Evolutionary conservation across 2,329 filamentous ascomycete species (phyloP).

Genomic region (Neonectria sp.): DNA sequence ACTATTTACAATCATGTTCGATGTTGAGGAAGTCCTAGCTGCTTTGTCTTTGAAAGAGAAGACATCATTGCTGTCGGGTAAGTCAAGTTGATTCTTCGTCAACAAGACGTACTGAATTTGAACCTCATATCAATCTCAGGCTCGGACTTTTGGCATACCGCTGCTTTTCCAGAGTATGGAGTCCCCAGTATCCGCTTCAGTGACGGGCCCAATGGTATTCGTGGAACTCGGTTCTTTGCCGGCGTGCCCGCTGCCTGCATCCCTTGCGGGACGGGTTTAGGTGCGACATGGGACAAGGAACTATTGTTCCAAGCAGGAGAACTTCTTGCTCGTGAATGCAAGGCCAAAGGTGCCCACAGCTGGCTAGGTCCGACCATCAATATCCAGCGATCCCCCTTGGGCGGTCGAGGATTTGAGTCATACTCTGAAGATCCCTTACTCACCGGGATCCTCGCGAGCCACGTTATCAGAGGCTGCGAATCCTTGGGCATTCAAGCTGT

Average conservation of each 20-base stretch:
- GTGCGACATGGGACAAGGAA: conserved; percentile 29
- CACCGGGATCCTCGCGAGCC: conserved; percentile 15
- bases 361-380: conserved; percentile 19
- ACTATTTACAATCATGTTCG: no score
- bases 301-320: conserved; percentile 25
- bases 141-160: no score
- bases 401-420: conserved; percentile 22
- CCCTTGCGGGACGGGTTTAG: conserved; percentile 32
- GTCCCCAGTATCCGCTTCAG: no score
- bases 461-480: conserved; percentile 10
- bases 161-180: no score
- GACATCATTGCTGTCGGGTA: no score
- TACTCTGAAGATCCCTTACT: conserved; percentile 18
- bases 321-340: conserved; percentile 22
- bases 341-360: conserved; percentile 19
- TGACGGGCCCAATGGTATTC: conserved; percentile 41
- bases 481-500: not conserved
- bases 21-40: no score
- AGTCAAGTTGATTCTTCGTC: no score
- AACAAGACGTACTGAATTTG: no score
- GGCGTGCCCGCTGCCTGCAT: conserved; percentile 26
- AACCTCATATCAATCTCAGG: no score
- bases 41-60: no score
- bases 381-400: conserved; percentile 16
- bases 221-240: conserved; percentile 28